Evolutionary conservation across 2,329 filamentous ascomycete genomes (phyloP), one percentile per base, ranked within the genome.

Genomic region (Pseudohalonectria lignicola): DNA sequence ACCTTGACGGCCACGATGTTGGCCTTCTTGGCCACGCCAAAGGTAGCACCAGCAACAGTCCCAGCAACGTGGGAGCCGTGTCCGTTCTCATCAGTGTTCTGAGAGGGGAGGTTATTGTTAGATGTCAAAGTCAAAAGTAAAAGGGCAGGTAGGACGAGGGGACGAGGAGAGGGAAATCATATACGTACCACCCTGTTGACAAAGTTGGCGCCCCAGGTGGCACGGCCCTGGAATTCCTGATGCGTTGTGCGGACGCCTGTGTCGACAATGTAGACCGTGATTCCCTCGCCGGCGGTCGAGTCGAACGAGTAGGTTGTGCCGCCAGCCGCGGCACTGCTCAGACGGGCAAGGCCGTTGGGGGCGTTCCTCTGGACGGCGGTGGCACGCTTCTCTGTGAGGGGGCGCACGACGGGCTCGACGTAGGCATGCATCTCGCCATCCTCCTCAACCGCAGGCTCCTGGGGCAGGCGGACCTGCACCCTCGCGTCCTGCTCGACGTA

Each of bases 21-120:
- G 40, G 65, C 66, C 39, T 67, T 67, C 60, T 78, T 78, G 48
- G 76, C 72, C 5, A 80, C 74, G 44, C 77, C 77, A 41, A 73
- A 79, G 3, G 70, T 78, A 38, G 59, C 62, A 25, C 74, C 73
- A 17, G 62, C 77, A 31, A 79, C 71, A 13, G 74, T 81, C 18
- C 74, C 77, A 9, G 74, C 67, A 19, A 78, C 74, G 59, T 81
- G 78, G 39, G 65, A 76, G 30, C 77, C 77, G 55, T 81, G 77
- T 11, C 76, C 76, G 48, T 78, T 74, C 45, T 70, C 63, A 39
- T 79, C 74, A 4, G 63, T 63, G 49, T 75, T 29, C 39, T 41
- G 15, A 10, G 9, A 7, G 13, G 8, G 15, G 30, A 19, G n/a
- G 7, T 18, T n/a, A 23, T 21, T 18, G 31, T 34, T 21, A 19